A percentile compares a stretch with the other conserved stretches of the same genome.
phyloP scores from a whole-genome alignment of 2,329 filamentous ascomycete species.

The Knufia petricola region DNA sequence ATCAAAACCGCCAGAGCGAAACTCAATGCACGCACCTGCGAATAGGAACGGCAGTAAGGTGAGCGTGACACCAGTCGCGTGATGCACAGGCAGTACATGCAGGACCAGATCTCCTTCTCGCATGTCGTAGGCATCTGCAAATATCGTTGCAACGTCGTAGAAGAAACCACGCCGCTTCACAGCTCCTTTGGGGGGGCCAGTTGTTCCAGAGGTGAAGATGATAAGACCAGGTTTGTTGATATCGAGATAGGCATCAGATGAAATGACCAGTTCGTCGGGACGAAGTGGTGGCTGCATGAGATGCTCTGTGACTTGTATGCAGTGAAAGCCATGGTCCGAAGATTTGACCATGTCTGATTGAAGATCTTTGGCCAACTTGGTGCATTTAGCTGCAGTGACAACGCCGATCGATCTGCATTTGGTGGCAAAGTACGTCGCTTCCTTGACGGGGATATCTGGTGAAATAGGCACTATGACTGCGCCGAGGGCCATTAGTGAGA shows the following conservation, averaged over 20 bases:
- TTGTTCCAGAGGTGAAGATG: slow-evolving; percentile 51
- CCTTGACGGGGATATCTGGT: slow-evolving; percentile 22
- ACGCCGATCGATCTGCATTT: slow-evolving; percentile 12
- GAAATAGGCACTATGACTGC: slow-evolving; percentile 39
- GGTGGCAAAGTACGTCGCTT: slow-evolving; percentile 25
- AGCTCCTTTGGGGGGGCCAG: slow-evolving; percentile 50
- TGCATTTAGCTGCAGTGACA: slow-evolving; percentile 9
- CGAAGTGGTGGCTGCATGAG: slow-evolving; percentile 14
- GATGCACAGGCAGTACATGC: slow-evolving; percentile 27
- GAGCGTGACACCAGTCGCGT: slow-evolving; percentile 20
- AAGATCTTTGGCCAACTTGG: slow-evolving; percentile 9
- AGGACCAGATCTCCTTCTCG: slow-evolving; percentile 26
- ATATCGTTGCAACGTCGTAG: slow-evolving; percentile 16
- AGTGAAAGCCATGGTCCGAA: slow-evolving; percentile 12
- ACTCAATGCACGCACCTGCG: slow-evolving; percentile 33
- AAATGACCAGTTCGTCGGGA: slow-evolving; percentile 20
- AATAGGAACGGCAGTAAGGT: slow-evolving; percentile 29
- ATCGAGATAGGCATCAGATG: slow-evolving; percentile 22
- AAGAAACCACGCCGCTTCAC: slow-evolving; percentile 28
- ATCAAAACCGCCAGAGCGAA: slow-evolving; percentile 30
- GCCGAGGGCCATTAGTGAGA: slow-evolving; percentile 39
- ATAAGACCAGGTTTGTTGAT: slow-evolving; percentile 38
- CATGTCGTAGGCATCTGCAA: slow-evolving; percentile 24
- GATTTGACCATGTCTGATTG: slow-evolving; percentile 6
- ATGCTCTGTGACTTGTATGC: slow-evolving; percentile 22